Percentiles rank a stretch among this genome's conserved stretches.
These are phyloP conservation scores for Pyricularia pennisetigena DNA, from an alignment of 2,329 filamentous ascomycete species.

Conservation along the genomic window DNA sequence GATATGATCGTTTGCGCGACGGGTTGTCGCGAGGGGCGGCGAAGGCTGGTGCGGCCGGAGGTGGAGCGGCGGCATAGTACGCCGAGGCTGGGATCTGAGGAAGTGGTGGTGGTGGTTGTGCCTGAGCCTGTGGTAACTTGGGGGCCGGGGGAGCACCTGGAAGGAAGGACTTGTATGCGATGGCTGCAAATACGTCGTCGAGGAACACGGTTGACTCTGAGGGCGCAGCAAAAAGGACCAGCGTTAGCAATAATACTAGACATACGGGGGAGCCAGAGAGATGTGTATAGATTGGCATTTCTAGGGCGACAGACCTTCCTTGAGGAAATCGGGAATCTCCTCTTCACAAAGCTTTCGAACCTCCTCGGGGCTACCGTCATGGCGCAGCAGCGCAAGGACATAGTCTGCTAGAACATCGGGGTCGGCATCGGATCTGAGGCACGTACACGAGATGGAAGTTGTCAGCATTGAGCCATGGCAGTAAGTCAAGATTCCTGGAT, in stretches of 20 bases:
- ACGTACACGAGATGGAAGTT: conserved; percentile 6
- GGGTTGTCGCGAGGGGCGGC: conserved; percentile 13
- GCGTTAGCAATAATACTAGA: neutral
- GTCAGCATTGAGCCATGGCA: neutral
- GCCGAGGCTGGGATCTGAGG: conserved; percentile 8
- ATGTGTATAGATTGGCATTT: neutral
- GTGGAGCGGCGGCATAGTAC: conserved; percentile 10
- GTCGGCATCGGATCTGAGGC: conserved; percentile 62
- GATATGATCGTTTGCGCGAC: conserved; percentile 42
- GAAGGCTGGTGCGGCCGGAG: conserved; percentile 2
- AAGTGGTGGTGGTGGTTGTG: conserved; percentile 7
- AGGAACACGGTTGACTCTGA: conserved; percentile 54
- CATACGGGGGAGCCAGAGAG: neutral
- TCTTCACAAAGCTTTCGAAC: conserved; percentile 59
- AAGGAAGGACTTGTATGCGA: conserved; percentile 51
- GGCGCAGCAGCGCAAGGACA: conserved; percentile 65
- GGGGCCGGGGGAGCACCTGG: conserved; percentile 40
- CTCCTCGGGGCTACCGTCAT: conserved; percentile 54
- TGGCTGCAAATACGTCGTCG: conserved; percentile 58
- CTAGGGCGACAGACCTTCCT: conserved; percentile 40
- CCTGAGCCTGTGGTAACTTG: conserved; percentile 10
- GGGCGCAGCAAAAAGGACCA: neutral
- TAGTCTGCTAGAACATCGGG: conserved; percentile 77
- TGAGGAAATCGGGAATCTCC: conserved; percentile 67
- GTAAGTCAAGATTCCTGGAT: neutral